These are phyloP conservation scores for Castanea mollissima DNA, from an alignment of 306 rosid species.

Conservation along the genomic window DNA sequence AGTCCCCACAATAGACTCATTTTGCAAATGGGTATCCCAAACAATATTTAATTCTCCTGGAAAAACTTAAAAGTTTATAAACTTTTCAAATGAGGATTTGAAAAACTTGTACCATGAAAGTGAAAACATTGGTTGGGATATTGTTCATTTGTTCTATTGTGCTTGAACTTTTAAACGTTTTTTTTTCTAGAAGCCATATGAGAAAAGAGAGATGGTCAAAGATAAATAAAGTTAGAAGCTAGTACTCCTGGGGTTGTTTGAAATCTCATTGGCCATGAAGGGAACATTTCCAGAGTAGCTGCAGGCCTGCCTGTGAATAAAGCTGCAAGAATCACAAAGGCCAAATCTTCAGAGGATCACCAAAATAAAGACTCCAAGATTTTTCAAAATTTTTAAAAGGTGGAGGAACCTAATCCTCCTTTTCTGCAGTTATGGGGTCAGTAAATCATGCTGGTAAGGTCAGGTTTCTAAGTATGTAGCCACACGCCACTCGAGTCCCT, in stretches of 20 bases:
- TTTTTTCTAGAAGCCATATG: not conserved
- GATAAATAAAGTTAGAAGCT: slow-evolving; percentile 25
- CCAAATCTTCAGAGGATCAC: slow-evolving; percentile 51
- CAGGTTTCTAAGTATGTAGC: slow-evolving; percentile 57
- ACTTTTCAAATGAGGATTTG: slow-evolving; percentile 17
- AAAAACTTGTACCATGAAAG: not conserved
- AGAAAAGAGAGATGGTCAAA: slow-evolving; percentile 41
- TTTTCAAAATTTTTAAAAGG: slow-evolving; percentile 19
- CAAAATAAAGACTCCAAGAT: slow-evolving; percentile 27
- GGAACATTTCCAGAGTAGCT: slow-evolving; percentile 98
- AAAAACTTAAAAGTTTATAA: not conserved
- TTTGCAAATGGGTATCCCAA: slow-evolving; percentile 11
- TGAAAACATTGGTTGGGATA: not conserved
- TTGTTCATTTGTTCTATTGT: not conserved
- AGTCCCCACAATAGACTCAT: slow-evolving; percentile 3
- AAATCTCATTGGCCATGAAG: slow-evolving; percentile 96
- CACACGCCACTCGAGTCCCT: slow-evolving; percentile 54
- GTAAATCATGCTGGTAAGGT: slow-evolving; percentile 53
- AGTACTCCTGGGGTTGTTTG: slow-evolving; percentile 67
- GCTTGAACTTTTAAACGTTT: slow-evolving; percentile 19
- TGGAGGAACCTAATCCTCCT: slow-evolving; percentile 56
- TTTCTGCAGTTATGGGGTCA: slow-evolving; percentile 75
- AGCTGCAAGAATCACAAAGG: slow-evolving; percentile 70
- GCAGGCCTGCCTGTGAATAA: slow-evolving; percentile 81
- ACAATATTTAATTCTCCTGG: not conserved